A percentile compares a stretch with the other conserved stretches of the same genome.
Evolutionary conservation across 2,329 filamentous ascomycete genomes (phyloP).

Genomic region (Clarireedia sp.): DNA sequence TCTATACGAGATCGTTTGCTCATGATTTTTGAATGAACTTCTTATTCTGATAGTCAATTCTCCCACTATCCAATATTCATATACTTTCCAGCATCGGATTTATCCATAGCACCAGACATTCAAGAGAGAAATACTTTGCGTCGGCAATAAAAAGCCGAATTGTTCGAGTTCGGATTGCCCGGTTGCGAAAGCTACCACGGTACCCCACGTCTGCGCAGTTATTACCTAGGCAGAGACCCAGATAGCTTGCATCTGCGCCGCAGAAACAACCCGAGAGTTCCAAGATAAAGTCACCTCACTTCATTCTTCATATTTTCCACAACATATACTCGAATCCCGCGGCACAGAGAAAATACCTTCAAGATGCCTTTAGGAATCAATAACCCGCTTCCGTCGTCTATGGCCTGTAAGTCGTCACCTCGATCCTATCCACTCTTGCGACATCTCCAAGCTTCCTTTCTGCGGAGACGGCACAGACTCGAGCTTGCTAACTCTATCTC

Average conservation of each 20-base stretch:
- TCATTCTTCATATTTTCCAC: background rate
- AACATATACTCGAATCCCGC: background rate
- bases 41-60: background rate
- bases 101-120: background rate
- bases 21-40: too few relatives aligned
- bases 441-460: background rate
- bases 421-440: slow-evolving; percentile 6
- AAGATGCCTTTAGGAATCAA: slow-evolving; percentile 49
- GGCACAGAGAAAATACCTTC: background rate
- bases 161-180: background rate
- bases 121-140: background rate
- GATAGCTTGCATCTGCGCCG: background rate
- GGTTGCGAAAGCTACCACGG: background rate
- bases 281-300: background rate
- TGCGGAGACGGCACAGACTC: background rate
- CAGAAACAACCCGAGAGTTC: background rate
- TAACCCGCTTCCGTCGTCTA: slow-evolving; percentile 58
- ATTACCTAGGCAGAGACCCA: background rate
- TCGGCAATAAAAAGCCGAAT: background rate
- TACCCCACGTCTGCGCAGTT: background rate
- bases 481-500: slow-evolving; percentile 9
- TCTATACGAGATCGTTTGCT: too few relatives aligned
- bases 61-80: background rate
- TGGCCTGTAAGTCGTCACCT: slow-evolving; percentile 51
- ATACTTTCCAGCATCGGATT: background rate